Base-by-base conservation (phyloP, 139 green algal genomes). In the Tetraselmis chui region DNA sequence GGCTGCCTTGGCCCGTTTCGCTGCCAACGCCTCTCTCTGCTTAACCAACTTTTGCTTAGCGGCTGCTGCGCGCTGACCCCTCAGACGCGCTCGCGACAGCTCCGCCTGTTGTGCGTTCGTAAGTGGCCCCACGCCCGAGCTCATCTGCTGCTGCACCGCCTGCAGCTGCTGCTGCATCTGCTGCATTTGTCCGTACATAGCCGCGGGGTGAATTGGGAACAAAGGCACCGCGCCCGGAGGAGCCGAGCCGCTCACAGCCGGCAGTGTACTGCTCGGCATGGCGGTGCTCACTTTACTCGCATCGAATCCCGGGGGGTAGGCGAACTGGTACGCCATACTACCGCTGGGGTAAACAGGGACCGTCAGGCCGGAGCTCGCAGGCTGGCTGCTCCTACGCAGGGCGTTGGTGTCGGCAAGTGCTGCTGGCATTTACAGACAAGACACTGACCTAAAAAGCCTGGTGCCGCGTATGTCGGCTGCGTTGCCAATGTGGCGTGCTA, bases 71-170 rank as follows among this genome's bases (percentile, higher is more conserved):
- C 85, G 82, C 28, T 89, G 76, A 1, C 86, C 88, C 0, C 88
- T 79, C 23, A 79, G 27, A 24, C 84, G 59, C 0, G 88, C 88
- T 24, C 89, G 82, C 67, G 88, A 86, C 26, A 91, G 83, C 78
- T 91, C 88, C 2, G 80, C 83, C 30, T 84, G 82, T 76, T 91
- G 85, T 0, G 81, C 85, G n/a, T 58, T 59, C 0, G 77, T 87
- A 28, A 87, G 45, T 1, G 77, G 75, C 22, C 28, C 2, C 75
- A 1, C n/a, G 28, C 76, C 76, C 29, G 22, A 28, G 29, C 29
- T 59, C 76, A 79, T 79, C 29, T 79, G 76, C 1, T 30, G 76
- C 76, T 59, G 29, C 29, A 79, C 5, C 29, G 31, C 29, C 76
- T 30, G 29, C 27, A 79, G 26, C 29, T 30, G 1, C 5, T 79